Conservation (phyloP, 2,329 filamentous ascomycete species). For the Phoma herbarum region DNA sequence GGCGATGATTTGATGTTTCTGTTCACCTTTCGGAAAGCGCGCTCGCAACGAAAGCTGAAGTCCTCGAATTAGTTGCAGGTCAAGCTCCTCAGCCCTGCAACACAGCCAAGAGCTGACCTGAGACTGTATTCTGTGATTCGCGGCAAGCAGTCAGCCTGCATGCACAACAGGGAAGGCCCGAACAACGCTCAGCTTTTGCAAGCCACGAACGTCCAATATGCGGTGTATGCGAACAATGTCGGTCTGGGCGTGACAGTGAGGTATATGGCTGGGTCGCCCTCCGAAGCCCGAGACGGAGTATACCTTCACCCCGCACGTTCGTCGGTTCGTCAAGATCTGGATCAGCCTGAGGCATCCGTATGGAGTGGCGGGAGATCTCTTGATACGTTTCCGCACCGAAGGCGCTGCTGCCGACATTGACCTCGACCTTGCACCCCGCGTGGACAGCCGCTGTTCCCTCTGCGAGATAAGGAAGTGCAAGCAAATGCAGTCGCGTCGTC, state of each 20-base stretch:
- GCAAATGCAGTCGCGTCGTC: neutral
- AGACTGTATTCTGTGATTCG: slow-evolving; percentile 27
- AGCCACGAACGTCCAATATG: slow-evolving; percentile 11
- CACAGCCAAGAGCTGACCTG: slow-evolving; percentile 30
- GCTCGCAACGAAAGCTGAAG: slow-evolving; percentile 3
- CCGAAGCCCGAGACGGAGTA: neutral
- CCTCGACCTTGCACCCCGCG: slow-evolving; percentile 1
- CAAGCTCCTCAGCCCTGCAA: slow-evolving; percentile 23
- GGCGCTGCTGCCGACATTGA: neutral
- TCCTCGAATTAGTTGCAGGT: slow-evolving; percentile 4
- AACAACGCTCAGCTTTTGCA: slow-evolving; percentile 24
- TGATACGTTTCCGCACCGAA: slow-evolving; percentile 1
- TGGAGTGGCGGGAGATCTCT: neutral
- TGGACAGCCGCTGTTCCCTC: neutral
- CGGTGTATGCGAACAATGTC: slow-evolving; percentile 10
- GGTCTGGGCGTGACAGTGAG: slow-evolving; percentile 12
- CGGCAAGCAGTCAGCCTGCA: slow-evolving; percentile 22
- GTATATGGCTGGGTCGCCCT: neutral
- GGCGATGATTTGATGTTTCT: too few species aligned
- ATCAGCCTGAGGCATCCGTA: neutral
- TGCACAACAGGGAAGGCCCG: slow-evolving; percentile 19
- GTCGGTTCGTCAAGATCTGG: neutral
- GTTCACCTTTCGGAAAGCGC: too few species aligned
- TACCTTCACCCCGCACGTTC: slow-evolving; percentile 7
- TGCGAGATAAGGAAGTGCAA: neutral